These are phyloP conservation scores for Dorcoceras hygrometricum DNA, from an alignment of 257 asterid genomes.

Conservation along the genomic window DNA sequence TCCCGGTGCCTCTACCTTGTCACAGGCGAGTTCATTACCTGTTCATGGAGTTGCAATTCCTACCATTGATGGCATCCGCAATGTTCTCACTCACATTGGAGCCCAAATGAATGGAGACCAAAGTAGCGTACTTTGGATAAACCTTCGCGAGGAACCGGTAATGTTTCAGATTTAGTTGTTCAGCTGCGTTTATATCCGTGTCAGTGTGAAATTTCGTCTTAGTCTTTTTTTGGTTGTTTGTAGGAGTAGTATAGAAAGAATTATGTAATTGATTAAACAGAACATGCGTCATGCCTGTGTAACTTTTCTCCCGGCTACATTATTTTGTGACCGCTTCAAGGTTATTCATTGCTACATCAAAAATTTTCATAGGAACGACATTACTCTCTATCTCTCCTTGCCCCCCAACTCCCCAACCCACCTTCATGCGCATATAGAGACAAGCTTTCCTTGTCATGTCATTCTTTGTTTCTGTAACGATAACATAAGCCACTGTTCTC, in stretches of 20 bases:
- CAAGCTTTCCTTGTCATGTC: neutral
- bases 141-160: slow-evolving; percentile 99
- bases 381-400: neutral
- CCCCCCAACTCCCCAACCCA: neutral
- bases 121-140: slow-evolving; percentile 81
- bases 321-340: slow-evolving; percentile 10
- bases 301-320: slow-evolving; percentile 6
- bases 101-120: slow-evolving; percentile 57
- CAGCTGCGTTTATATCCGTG: neutral
- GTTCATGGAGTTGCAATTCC: slow-evolving; percentile 99
- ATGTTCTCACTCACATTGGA: slow-evolving; percentile 87
- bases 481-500: neutral
- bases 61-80: slow-evolving; percentile 81
- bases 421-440: neutral
- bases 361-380: neutral
- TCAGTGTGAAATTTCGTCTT: slow-evolving; percentile 7
- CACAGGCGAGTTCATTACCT: slow-evolving; percentile 70
- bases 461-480: neutral
- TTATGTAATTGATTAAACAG: slow-evolving; percentile 2
- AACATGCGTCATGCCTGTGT: slow-evolving; percentile 11
- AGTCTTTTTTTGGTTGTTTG: slow-evolving; percentile 12
- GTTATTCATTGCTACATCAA: slow-evolving; percentile 8
- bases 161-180: slow-evolving; percentile 18
- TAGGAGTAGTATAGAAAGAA: slow-evolving; percentile 20
- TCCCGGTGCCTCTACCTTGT: slow-evolving; percentile 16